A percentile compares a stretch with the other conserved stretches of the same genome.
These are phyloP conservation scores for Cronartium ribicola DNA, from an alignment of 1,284 basidiomycete genomes.

Conservation along the genomic window DNA sequence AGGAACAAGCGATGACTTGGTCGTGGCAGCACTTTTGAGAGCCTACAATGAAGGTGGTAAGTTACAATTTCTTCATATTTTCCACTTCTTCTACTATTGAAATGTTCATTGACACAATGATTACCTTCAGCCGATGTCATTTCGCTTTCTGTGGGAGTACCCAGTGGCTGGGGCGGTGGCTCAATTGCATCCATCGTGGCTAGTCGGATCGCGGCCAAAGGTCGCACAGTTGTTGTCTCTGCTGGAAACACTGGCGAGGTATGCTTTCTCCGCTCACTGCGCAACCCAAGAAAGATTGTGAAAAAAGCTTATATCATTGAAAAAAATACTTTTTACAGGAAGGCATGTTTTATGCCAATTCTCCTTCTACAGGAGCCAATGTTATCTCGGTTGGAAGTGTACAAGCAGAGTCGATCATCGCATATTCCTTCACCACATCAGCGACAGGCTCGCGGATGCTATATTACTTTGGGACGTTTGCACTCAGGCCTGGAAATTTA, in stretches of 20 bases:
- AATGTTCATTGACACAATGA: conserved; percentile 53
- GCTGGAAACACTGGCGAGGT: conserved; percentile 52
- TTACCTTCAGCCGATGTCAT: conserved; percentile 56
- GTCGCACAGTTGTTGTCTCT: conserved; percentile 46
- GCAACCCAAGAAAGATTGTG: neutral
- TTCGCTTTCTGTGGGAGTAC: conserved; percentile 62
- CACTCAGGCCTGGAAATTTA: conserved; percentile 29
- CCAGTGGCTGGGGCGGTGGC: conserved; percentile 39
- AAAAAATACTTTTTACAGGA: conserved; percentile 41
- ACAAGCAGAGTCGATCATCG: conserved; percentile 45
- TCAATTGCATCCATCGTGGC: conserved; percentile 38
- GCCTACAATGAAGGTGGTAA: conserved; percentile 47
- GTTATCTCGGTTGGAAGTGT: conserved; percentile 49
- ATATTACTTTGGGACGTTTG: conserved; percentile 36
- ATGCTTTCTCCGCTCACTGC: neutral
- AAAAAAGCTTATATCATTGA: neutral
- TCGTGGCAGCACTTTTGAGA: conserved; percentile 52
- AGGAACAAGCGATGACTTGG: conserved; percentile 53
- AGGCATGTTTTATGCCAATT: conserved; percentile 53
- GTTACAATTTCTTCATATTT: neutral
- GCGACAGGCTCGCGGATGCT: conserved; percentile 15
- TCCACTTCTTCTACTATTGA: too few relatives aligned
- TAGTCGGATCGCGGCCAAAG: conserved; percentile 29
- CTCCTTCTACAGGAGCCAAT: conserved; percentile 52
- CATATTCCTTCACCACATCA: conserved; percentile 39